Evolutionary conservation across 352 stramenopile species (phyloP).

Genomic region (Pythium sukuiense): DNA sequence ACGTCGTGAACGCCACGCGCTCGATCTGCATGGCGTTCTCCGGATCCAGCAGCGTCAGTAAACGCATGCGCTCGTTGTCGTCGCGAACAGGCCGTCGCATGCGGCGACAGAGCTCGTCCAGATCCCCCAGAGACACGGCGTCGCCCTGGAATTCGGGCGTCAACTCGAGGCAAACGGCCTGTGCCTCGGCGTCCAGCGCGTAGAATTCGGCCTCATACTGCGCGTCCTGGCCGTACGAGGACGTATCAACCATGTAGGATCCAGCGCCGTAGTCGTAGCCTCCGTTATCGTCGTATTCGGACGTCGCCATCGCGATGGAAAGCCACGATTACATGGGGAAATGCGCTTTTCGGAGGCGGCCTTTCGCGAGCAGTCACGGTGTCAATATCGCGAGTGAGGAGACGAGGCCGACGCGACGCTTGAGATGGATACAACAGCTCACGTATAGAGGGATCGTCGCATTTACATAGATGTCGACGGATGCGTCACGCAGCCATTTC

Average conservation of each 20-base stretch:
- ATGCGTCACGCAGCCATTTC: neutral
- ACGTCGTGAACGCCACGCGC: conserved; percentile 51
- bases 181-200: conserved; percentile 49
- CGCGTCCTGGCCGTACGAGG: neutral
- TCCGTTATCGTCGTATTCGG: neutral
- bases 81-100: conserved; percentile 43
- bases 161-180: conserved; percentile 38
- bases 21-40: conserved; percentile 58
- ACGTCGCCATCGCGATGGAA: neutral
- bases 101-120: conserved; percentile 48
- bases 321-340: neutral
- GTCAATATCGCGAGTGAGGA: neutral
- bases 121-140: conserved; percentile 38
- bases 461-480: neutral
- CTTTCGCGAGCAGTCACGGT: neutral
- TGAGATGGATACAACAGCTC: neutral
- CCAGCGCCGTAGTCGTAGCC: neutral
- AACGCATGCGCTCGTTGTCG: conserved; percentile 40
- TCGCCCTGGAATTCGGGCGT: conserved; percentile 34
- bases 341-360: neutral
- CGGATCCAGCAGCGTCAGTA: conserved; percentile 61
- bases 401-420: neutral
- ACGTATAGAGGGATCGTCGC: neutral
- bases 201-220: conserved; percentile 45
- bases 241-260: neutral